A percentile compares a stretch with the other conserved stretches of the same genome.
These are phyloP conservation scores for Verruconis gallopava DNA, from an alignment of 2,329 filamentous ascomycete species.

Conservation along the genomic window DNA sequence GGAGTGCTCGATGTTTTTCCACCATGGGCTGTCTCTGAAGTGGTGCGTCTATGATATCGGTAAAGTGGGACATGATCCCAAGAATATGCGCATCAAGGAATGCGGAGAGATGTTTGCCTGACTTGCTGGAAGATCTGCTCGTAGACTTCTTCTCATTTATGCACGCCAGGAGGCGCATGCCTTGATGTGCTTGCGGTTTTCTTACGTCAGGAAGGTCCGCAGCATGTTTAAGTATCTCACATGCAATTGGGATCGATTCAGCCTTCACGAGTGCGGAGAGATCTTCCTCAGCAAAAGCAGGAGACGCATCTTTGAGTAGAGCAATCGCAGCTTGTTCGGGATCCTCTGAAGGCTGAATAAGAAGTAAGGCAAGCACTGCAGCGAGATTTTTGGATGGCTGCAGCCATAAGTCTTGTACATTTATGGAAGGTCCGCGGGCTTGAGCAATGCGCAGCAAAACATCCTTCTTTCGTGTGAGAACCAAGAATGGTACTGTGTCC, in stretches of 20 bases:
- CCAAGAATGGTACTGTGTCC: conserved; percentile 74
- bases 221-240: conserved; percentile 70
- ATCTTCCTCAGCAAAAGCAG: conserved; percentile 52
- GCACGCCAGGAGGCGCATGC: conserved; percentile 32
- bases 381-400: conserved; percentile 44
- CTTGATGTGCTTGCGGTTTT: conserved; percentile 35
- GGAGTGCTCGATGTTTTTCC: conserved; percentile 67
- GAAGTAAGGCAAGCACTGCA: conserved; percentile 43
- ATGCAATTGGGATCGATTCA: conserved; percentile 62
- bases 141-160: conserved; percentile 38
- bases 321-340: conserved; percentile 55
- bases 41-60: conserved; percentile 62
- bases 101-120: conserved; percentile 47
- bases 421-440: conserved; percentile 41
- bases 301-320: conserved; percentile 53
- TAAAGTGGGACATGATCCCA: conserved; percentile 73
- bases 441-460: conserved; percentile 71
- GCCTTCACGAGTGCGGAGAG: conserved; percentile 58
- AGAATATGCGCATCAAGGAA: conserved; percentile 79
- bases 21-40: conserved; percentile 41
- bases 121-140: conserved; percentile 32
- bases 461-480: conserved; percentile 64
- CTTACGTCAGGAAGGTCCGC: conserved; percentile 50
- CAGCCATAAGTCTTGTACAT: conserved; percentile 48
- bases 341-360: conserved; percentile 50